phyloP scores from a whole-genome alignment of 2,329 filamentous ascomycete genomes.

The Ambrosiella cleistominuta region DNA sequence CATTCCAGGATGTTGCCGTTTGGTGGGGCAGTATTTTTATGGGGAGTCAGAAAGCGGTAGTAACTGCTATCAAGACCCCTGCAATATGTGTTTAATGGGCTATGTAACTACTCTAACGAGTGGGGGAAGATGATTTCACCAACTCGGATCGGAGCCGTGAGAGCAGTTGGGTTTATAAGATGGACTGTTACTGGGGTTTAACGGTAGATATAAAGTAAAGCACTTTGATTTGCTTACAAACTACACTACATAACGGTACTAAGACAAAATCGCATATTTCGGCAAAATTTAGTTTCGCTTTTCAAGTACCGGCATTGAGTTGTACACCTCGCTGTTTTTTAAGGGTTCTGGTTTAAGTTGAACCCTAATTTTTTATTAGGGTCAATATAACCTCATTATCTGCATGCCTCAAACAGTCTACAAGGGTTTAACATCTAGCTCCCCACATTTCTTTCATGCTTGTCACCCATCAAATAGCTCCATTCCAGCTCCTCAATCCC shows the following conservation, averaged over 20 bases:
- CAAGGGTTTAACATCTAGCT: no score
- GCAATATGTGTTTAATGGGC: background rate
- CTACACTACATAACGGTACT: no score
- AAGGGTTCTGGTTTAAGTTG: background rate
- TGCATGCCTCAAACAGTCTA: no score
- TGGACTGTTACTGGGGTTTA: no score
- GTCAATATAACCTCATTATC: no score
- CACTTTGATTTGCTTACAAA: no score
- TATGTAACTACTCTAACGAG: background rate
- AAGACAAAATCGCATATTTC: background rate
- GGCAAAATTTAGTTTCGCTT: background rate
- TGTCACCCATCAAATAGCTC: background rate
- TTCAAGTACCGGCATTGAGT: background rate
- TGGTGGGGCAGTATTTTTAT: background rate
- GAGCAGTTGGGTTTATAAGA: no score
- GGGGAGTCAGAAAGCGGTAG: background rate
- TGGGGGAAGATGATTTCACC: background rate
- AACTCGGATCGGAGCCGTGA: background rate
- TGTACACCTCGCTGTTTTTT: background rate
- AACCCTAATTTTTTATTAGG: no score
- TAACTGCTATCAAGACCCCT: background rate
- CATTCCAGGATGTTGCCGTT: background rate
- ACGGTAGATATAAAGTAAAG: no score
- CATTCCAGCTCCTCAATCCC: background rate
- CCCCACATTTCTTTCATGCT: no score